A percentile compares a stretch with the other conserved stretches of the same genome.
phyloP scores from a whole-genome alignment of 1,284 basidiomycete genomes.

The Macrocystidia cucumis region DNA sequence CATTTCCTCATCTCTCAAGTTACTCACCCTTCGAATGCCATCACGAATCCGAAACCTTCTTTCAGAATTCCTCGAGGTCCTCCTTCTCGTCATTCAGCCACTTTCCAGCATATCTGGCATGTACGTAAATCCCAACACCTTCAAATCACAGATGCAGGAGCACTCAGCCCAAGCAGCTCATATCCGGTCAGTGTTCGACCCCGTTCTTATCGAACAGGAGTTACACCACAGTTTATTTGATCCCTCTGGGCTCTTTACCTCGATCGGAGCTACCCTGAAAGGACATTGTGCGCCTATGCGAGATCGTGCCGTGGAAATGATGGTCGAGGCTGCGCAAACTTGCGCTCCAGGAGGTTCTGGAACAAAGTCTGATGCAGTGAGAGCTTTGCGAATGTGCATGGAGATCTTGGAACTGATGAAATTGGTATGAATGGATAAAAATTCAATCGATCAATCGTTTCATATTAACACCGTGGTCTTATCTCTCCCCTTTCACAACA shows the following conservation, averaged over 20 bases:
- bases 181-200: constrained; percentile 61
- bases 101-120: constrained; percentile 44
- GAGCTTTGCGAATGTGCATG: constrained; percentile 78
- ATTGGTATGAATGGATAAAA: no score
- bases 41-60: constrained; percentile 73
- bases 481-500: constrained; percentile 23
- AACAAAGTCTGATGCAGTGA: constrained; percentile 60
- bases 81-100: constrained; percentile 78
- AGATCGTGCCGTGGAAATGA: constrained; percentile 76
- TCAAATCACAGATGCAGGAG: constrained; percentile 47
- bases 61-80: constrained; percentile 73
- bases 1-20: constrained; percentile 30
- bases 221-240: constrained; percentile 75
- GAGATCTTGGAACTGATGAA: constrained; percentile 95
- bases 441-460: constrained; percentile 12
- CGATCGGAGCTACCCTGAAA: constrained; percentile 79
- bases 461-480: constrained; percentile 11
- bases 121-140: constrained; percentile 42
- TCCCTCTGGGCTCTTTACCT: constrained; percentile 71
- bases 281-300: constrained; percentile 92
- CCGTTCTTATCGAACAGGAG: constrained; percentile 75
- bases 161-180: constrained; percentile 50
- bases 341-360: constrained; percentile 47
- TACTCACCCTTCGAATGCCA: constrained; percentile 59
- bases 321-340: constrained; percentile 65